Evolutionary conservation across 2,329 filamentous ascomycete genomes (phyloP), one percentile per base, ranked within the genome.

Genomic region (Thelonectria blattea): DNA sequence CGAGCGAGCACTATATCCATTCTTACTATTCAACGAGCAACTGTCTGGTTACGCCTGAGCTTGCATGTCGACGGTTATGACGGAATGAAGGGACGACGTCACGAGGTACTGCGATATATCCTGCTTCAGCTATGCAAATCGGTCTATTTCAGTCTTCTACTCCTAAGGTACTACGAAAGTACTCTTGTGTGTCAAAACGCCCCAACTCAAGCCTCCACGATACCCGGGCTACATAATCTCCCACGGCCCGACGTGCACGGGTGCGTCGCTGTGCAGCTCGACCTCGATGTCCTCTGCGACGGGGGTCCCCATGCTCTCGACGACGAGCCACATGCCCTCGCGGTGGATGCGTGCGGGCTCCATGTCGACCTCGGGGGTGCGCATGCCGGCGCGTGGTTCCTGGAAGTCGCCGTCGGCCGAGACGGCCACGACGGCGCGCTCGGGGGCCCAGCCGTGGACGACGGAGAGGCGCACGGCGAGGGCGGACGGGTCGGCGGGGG

Each of bases 331-430:
- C 58, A 93, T 74, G 17, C 88, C 88, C 18, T 84, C 83, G 10
- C 76, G 76, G 30, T 76, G 76, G 58, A 81, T 78, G 64, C 84
- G 76, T n/a, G 79, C 82, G 0, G 91, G 90, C 46, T 88, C 86
- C 43, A 97, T 77, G 75, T 96, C 89, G 52, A 96, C 83, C 64
- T 94, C 89, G 14, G 86, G 81, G 2, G 90, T 91, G 50, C 91
- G 83, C 24, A 96, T 82, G 0, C 86, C 87, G 59, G 83, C 80
- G 6, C 83, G 81, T 18, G 83, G 83, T 74, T 96, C 91, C 47
- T 85, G 86, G 71, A 92, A 95, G 61, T 89, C 87, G 6, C 91
- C 91, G n/a, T 86, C 81, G n/a, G 86, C 81, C 1, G 89, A 92
- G 1, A 84, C 81, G 2, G 87, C 87, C 27, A 96, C 72, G 11